Base-by-base conservation (phyloP, 805 yeast species). In the Candida nanaspora region DNA sequence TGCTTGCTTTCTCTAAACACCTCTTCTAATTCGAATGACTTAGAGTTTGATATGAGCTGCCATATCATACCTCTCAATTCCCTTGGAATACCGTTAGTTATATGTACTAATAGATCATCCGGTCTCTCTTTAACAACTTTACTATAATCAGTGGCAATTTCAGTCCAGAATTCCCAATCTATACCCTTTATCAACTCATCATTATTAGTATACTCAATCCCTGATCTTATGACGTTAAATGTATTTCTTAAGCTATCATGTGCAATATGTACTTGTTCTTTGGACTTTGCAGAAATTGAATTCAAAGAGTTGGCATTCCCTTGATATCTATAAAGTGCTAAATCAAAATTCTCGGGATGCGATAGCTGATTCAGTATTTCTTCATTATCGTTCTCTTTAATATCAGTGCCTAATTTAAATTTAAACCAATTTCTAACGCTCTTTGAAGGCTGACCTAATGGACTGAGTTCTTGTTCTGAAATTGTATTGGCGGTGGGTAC, bases 111-210 rank as follows among this genome's bases (percentile, higher is more conserved):
- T 43, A 91, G 68, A 46, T 69, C 69, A 13, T 71, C 71, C 0
- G 89, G 80, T 21, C 78, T 77, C 18, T 71, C 65, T 39, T 73
- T 68, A 2, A 88, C 88, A 8, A 83, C 79, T 0, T 61, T 55
- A n/a, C 79, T 69, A 54, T 87, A 86, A 57, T 88, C 83, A 46
- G 82, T 78, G 3, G 87, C 86, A 15, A 89, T 84, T 29, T 66
- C 66, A 6, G 89, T 74, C 98, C 98, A 91, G 57, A 86, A 85
- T 35, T 83, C 85, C 93, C 93, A 85, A 55, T 83, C 86, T 36
- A 80, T 72, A 21, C 71, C 65, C 44, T 55, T 40, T 10, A 63
- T 51, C 21, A 62, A 39, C 22, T 46, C 50, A 34, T 49, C 56
- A 39, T 61, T 53, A 32, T 63, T 57, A 25, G 68, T 59, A 13